Conservation (phyloP, 306 rosid genomes). For the Vigna hirtella region DNA sequence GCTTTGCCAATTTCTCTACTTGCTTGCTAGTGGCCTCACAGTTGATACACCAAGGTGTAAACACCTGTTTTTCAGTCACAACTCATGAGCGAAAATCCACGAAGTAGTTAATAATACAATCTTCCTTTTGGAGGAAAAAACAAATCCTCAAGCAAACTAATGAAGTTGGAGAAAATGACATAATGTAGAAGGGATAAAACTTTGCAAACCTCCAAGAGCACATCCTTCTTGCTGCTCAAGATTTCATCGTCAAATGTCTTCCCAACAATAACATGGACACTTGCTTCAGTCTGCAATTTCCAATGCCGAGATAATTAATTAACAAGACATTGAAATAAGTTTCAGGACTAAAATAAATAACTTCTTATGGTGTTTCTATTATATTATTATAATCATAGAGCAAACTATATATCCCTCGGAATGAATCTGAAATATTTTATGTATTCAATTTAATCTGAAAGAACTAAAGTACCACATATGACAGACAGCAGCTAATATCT, state of each 20-base stretch:
- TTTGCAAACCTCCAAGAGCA: conserved; percentile 81
- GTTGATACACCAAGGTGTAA: conserved; percentile 87
- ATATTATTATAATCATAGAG: conserved; percentile 1
- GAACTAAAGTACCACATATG: conserved; percentile 5
- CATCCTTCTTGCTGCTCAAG: conserved; percentile 70
- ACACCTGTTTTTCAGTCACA: conserved; percentile 67
- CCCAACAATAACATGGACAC: conserved; percentile 68
- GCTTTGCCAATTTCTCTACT: conserved; percentile 88
- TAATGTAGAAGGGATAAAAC: conserved; percentile 32
- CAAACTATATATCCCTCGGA: neutral
- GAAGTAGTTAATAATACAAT: neutral
- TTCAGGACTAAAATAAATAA: conserved; percentile 20
- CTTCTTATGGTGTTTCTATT: conserved; percentile 2
- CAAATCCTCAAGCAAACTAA: neutral
- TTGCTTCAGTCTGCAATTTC: conserved; percentile 73
- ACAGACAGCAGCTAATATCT: conserved; percentile 22
- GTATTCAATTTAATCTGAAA: conserved; percentile 6
- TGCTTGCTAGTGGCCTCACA: conserved; percentile 86
- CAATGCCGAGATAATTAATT: conserved; percentile 19
- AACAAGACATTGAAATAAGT: neutral
- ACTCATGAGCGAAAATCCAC: conserved; percentile 32
- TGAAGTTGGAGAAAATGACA: conserved; percentile 13
- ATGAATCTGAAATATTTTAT: conserved; percentile 19
- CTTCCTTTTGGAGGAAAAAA: neutral
- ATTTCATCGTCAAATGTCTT: conserved; percentile 74